phyloP scores from a whole-genome alignment of 2,329 filamentous ascomycete species.

The Ilyonectria destructans region DNA sequence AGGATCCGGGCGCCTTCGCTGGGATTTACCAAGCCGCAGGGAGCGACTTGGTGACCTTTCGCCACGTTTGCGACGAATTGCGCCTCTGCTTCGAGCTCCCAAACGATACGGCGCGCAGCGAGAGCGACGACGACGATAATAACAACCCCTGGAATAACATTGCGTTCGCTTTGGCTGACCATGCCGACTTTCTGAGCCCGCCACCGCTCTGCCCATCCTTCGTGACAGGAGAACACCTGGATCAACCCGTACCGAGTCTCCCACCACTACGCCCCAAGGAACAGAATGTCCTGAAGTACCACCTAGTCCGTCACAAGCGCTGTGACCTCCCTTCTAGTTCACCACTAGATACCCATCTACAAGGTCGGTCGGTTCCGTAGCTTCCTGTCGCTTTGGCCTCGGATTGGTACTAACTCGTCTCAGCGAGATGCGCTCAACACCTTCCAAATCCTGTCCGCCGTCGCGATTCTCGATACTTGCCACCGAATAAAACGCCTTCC shows the following conservation, averaged over 20 bases:
- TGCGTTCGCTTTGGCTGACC: slow-evolving; percentile 1
- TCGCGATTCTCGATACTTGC: slow-evolving; percentile 27
- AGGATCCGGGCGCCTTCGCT: slow-evolving; percentile 27
- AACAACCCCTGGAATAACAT: not conserved
- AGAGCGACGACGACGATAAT: not conserved
- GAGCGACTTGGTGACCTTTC: slow-evolving; percentile 32
- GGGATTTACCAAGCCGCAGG: slow-evolving; percentile 23
- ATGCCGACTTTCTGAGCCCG: not conserved
- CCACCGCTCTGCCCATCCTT: not conserved
- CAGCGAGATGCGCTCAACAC: slow-evolving; percentile 25
- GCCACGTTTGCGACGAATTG: slow-evolving; percentile 36
- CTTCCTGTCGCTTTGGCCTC: not conserved
- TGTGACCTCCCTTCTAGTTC: slow-evolving; percentile 5
- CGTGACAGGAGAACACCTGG: slow-evolving; percentile 19
- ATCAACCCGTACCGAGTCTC: slow-evolving; percentile 27
- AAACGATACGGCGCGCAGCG: not conserved
- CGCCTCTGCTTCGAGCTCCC: slow-evolving; percentile 38
- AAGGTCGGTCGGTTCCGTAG: slow-evolving; percentile 3
- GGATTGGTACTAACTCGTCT: slow-evolving; percentile 3
- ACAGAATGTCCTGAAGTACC: slow-evolving; percentile 24
- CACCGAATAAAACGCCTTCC: slow-evolving; percentile 1
- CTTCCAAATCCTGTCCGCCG: slow-evolving; percentile 20
- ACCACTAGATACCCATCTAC: slow-evolving; percentile 8
- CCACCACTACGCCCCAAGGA: slow-evolving; percentile 9
- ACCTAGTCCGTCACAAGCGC: slow-evolving; percentile 15